phyloP scores from a whole-genome alignment of 129 eudicot species.

The Artemisia tridentata region DNA sequence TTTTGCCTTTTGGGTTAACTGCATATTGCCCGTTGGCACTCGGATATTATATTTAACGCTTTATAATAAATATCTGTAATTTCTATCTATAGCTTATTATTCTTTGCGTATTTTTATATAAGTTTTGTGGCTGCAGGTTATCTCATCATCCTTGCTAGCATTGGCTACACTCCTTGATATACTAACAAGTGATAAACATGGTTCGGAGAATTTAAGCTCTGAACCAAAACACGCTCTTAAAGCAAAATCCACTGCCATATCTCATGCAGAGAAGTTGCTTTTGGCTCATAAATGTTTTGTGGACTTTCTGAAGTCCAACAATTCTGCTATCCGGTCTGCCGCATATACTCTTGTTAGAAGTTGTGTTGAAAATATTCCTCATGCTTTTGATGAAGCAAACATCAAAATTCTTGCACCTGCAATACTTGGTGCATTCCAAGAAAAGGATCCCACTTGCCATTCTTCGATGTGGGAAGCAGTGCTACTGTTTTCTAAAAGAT shows the following conservation, averaged over 20 bases:
- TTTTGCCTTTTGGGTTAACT: too few species aligned
- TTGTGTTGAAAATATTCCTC: slow-evolving; percentile 61
- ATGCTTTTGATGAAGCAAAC: slow-evolving; percentile 51
- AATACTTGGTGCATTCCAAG: slow-evolving; percentile 86
- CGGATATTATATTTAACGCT: neutral
- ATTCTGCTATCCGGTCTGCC: slow-evolving; percentile 68
- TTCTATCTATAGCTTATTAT: slow-evolving; percentile 2
- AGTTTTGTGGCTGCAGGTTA: slow-evolving; percentile 52
- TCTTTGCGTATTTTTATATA: neutral
- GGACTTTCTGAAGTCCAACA: slow-evolving; percentile 67
- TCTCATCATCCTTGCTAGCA: slow-evolving; percentile 81
- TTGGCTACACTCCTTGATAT: slow-evolving; percentile 77
- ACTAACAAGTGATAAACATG: slow-evolving; percentile 44
- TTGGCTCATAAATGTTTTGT: slow-evolving; percentile 55
- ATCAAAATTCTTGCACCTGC: slow-evolving; percentile 57
- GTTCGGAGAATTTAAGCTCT: slow-evolving; percentile 35
- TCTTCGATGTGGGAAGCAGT: slow-evolving; percentile 88
- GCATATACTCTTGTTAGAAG: slow-evolving; percentile 68
- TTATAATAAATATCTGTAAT: too few species aligned
- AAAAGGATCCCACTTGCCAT: slow-evolving; percentile 79
- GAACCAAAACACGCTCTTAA: slow-evolving; percentile 61
- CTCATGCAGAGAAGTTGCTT: slow-evolving; percentile 61
- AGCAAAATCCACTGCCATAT: slow-evolving; percentile 60
- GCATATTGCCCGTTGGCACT: slow-evolving; percentile 5
- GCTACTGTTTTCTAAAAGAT: slow-evolving; percentile 50